Conservation (phyloP, 2,329 filamentous ascomycete species). For the Alternaria dauci region DNA sequence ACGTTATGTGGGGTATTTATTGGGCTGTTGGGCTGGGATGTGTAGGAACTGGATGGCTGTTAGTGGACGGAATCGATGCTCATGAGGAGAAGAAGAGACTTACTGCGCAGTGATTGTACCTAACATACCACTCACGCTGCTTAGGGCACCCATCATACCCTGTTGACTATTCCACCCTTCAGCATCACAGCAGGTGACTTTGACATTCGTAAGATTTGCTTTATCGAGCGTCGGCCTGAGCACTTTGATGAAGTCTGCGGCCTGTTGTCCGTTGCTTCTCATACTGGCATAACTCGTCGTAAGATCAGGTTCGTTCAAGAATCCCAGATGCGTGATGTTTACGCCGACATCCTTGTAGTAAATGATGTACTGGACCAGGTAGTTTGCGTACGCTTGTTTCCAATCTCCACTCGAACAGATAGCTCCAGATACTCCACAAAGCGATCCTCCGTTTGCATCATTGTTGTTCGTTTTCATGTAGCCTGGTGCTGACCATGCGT, state of each 20-base stretch:
- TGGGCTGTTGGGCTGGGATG: conserved; percentile 26
- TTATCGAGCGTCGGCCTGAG: conserved; percentile 53
- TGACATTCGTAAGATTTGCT: conserved; percentile 47
- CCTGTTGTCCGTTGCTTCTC: conserved; percentile 57
- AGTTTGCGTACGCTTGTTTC: conserved; percentile 60
- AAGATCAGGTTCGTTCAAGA: conserved; percentile 58
- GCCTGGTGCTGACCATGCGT: conserved; percentile 61
- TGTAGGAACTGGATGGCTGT: conserved; percentile 26
- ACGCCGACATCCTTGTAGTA: conserved; percentile 55
- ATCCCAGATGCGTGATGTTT: conserved; percentile 54
- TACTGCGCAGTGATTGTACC: conserved; percentile 40
- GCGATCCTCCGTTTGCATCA: conserved; percentile 56
- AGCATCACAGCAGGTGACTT: conserved; percentile 57
- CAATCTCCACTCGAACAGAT: conserved; percentile 56
- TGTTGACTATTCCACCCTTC: conserved; percentile 52
- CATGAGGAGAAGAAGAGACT: not conserved
- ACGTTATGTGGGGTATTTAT: conserved; percentile 53
- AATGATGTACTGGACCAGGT: conserved; percentile 58
- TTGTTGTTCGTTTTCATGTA: conserved; percentile 63
- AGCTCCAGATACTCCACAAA: conserved; percentile 57
- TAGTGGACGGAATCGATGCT: not conserved
- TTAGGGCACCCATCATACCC: conserved; percentile 32
- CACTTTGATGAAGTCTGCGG: conserved; percentile 61
- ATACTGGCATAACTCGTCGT: conserved; percentile 50
- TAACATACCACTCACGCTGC: conserved; percentile 25